These are phyloP conservation scores for Neurospora hispaniola DNA, from an alignment of 495 filamentous ascomycete genomes.

Conservation along the genomic window DNA sequence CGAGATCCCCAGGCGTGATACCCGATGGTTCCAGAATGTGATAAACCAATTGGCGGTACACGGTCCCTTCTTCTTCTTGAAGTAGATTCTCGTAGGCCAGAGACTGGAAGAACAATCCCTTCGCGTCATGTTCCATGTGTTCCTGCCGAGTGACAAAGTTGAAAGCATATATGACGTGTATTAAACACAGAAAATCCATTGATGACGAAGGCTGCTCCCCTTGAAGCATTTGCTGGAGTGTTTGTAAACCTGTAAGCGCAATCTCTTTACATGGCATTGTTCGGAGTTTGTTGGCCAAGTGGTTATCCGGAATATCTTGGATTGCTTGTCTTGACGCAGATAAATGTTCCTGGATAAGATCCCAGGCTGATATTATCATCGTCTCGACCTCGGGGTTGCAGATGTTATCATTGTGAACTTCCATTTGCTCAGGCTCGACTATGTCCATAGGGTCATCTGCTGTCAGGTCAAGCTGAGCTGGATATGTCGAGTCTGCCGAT, in stretches of 20 bases:
- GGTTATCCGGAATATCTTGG: constrained; percentile 23
- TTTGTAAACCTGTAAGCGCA: constrained; percentile 26
- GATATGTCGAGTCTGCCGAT: constrained; percentile 15
- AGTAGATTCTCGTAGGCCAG: constrained; percentile 25
- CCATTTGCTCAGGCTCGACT: constrained; percentile 1
- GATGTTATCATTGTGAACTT: constrained; percentile 8
- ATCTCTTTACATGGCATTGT: constrained; percentile 26
- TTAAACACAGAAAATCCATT: constrained; percentile 30
- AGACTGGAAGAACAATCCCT: constrained; percentile 29
- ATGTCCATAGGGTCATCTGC: constrained; percentile 10
- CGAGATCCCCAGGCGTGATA: constrained; percentile 10
- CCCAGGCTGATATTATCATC: constrained; percentile 32
- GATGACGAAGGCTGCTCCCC: constrained; percentile 22
- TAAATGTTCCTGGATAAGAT: constrained; percentile 31
- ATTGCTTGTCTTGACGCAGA: constrained; percentile 28
- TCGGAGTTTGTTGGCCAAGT: constrained; percentile 25
- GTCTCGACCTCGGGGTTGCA: constrained; percentile 27
- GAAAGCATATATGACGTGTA: constrained; percentile 35
- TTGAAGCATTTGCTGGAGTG: constrained; percentile 22
- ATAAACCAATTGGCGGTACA: constrained; percentile 24
- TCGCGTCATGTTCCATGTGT: constrained; percentile 14
- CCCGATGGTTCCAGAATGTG: constrained; percentile 31
- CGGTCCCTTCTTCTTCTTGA: constrained; percentile 12
- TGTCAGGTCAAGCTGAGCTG: constrained; percentile 23
- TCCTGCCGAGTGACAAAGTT: constrained; percentile 31